Evolutionary conservation across 2,329 filamentous ascomycete genomes (phyloP).

Genomic region (Fusarium penzigii): DNA sequence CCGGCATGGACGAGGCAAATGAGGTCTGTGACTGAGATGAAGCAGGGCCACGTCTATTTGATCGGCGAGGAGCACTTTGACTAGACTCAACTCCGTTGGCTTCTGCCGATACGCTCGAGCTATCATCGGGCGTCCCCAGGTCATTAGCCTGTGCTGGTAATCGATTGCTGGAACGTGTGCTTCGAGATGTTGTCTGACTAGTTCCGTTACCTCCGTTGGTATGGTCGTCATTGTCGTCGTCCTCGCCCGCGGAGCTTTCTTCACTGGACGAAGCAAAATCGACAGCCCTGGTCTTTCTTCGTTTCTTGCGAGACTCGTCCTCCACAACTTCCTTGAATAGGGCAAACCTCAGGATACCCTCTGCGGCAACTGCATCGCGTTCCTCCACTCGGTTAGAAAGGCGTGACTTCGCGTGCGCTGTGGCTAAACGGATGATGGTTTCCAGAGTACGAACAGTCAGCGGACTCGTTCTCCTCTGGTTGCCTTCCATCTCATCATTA

Average conservation of each 20-base stretch:
- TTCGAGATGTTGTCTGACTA: constrained; percentile 26
- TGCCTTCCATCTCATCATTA: constrained; percentile 94
- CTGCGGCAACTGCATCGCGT: constrained; percentile 82
- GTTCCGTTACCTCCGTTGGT: constrained; percentile 49
- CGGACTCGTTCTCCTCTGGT: constrained; percentile 88
- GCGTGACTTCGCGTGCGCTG: constrained; percentile 90
- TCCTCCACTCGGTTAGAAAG: constrained; percentile 88
- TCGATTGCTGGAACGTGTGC: constrained; percentile 30
- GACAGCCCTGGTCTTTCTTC: constrained; percentile 67
- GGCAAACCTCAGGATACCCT: constrained; percentile 88
- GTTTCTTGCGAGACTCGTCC: constrained; percentile 78
- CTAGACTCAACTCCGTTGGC: constrained; percentile 41
- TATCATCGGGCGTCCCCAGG: constrained; percentile 17
- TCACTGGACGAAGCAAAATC: constrained; percentile 61
- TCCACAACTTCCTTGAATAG: constrained; percentile 94
- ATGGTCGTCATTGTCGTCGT: constrained; percentile 53
- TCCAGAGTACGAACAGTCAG: constrained; percentile 97
- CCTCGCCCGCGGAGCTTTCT: constrained; percentile 59
- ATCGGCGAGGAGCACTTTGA: constrained; percentile 40
- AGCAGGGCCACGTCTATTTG: constrained; percentile 41
- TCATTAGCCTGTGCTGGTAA: constrained; percentile 25
- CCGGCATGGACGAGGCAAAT: constrained; percentile 77
- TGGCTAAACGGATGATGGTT: constrained; percentile 96
- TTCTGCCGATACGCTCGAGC: constrained; percentile 36
- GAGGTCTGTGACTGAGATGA: constrained; percentile 55